Evolutionary conservation across 2,329 filamentous ascomycete species (phyloP), one percentile per base, ranked within the genome.

Genomic region (Metarhizium guizhouense): DNA sequence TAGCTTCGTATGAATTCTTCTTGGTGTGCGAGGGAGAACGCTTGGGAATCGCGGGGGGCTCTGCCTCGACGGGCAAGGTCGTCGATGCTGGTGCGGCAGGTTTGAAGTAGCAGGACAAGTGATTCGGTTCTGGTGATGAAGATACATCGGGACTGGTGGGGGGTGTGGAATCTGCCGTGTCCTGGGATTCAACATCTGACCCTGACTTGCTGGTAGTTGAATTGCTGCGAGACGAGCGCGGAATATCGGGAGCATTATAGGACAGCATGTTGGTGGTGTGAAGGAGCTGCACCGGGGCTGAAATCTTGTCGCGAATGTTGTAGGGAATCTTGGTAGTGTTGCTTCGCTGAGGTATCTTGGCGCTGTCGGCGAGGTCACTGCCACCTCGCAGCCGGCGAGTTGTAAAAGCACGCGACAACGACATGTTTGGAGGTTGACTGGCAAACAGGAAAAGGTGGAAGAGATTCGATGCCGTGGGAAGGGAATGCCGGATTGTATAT

Each of bases 231-330:
- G 76, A 63, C n/a, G 61, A 69, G 66, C 66, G 78, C 48, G 76
- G 75, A 59, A 96, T 85, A 67, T 96, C 88, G 52, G 93, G 93
- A 10, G 94, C 92, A 67, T 93, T 93, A 79, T 96, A 96, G 7
- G 90, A 91, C 54, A 96, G 85, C 82, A 95, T 90, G 72, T 97
- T 99, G 63, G 94, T 97, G 5, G 93, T 96, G 57, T 94, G 95
- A 51, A 96, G 78, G 60, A 99, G 80, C 71, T 91, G 86, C 54
- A 96, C 80, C 0, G 94, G 94, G 3, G 80, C 83, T 1, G 94
- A 99, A 68, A 99, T 99, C 75, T 91, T 86, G 68, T 79, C 71
- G 57, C 86, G 82, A 62, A 84, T 60, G 48, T 70, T 61, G 60
- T 64, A 63, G 56, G 68, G 67, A 58, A 70, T 76, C 68, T 78